Conservation (phyloP, 768 basidiomycete species). For the Tylopilus plumbeoviolaceoides region DNA sequence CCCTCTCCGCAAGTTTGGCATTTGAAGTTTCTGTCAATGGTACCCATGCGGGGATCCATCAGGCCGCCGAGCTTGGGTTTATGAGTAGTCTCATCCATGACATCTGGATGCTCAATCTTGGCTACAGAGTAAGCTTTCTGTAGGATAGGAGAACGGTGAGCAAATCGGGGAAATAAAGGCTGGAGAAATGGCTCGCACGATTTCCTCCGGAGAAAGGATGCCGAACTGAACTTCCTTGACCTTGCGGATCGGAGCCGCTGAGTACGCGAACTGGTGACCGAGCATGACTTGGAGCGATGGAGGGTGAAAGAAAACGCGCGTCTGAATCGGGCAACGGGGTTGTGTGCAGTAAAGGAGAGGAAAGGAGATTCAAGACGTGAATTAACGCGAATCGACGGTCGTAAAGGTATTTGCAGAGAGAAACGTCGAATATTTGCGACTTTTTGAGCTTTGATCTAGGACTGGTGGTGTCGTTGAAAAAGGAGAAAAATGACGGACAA, state of each 20-base stretch:
- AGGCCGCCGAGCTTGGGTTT: constrained; percentile 90
- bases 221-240: constrained; percentile 99
- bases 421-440: constrained; percentile 13
- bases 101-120: constrained; percentile 97
- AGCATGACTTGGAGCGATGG: constrained; percentile 49
- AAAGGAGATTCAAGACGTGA: constrained; percentile 15
- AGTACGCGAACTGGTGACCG: constrained; percentile 88
- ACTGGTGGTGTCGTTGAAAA: not conserved
- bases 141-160: constrained; percentile 16
- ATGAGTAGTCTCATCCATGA: constrained; percentile 92
- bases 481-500: constrained; percentile 17
- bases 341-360: not conserved
- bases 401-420: constrained; percentile 1
- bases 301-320: constrained; percentile 14
- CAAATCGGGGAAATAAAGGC: not conserved
- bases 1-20: constrained; percentile 99
- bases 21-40: constrained; percentile 96
- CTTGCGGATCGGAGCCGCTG: constrained; percentile 90
- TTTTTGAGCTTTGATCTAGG: constrained; percentile 18
- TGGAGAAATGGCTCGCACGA: constrained; percentile 45
- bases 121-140: constrained; percentile 99
- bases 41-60: constrained; percentile 98
- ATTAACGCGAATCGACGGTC: constrained; percentile 25
- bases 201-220: constrained; percentile 98
- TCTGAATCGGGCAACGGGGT: constrained; percentile 1